These are phyloP conservation scores for Aspergillus tanneri DNA, from an alignment of 2,329 filamentous ascomycete genomes.

Conservation along the genomic window DNA sequence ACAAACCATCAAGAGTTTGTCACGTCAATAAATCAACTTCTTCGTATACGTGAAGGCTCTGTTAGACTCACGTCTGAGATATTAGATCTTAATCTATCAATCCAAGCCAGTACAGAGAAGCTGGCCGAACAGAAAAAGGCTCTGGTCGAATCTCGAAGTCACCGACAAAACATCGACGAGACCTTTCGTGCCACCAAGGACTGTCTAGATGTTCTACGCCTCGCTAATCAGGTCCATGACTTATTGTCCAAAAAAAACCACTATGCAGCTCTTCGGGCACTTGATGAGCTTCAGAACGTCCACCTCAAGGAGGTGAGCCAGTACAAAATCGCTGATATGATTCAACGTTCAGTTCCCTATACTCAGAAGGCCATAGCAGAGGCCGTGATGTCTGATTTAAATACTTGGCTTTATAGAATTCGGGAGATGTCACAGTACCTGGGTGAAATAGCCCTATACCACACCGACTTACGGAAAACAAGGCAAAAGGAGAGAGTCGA, in stretches of 20 bases:
- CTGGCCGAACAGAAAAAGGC: constrained; percentile 92
- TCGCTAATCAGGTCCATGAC: constrained; percentile 93
- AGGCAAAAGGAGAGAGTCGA: constrained; percentile 82
- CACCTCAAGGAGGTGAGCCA: constrained; percentile 92
- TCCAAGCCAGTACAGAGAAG: constrained; percentile 91
- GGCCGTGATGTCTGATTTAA: constrained; percentile 93
- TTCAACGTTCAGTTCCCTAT: constrained; percentile 90
- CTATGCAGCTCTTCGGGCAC: constrained; percentile 86
- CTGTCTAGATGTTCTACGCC: constrained; percentile 84
- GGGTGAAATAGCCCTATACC: constrained; percentile 94
- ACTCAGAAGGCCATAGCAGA: constrained; percentile 93
- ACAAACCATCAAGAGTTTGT: constrained; percentile 98
- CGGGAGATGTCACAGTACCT: constrained; percentile 94
- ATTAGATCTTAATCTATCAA: constrained; percentile 86
- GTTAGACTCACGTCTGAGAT: constrained; percentile 88
- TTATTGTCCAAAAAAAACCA: constrained; percentile 90
- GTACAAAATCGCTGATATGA: constrained; percentile 91
- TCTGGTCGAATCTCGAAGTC: constrained; percentile 84
- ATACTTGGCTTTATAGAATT: constrained; percentile 94
- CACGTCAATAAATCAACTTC: constrained; percentile 87
- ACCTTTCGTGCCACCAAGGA: constrained; percentile 84
- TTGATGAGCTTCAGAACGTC: constrained; percentile 95
- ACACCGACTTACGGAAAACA: constrained; percentile 81
- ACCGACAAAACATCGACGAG: constrained; percentile 94
- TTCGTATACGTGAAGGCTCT: constrained; percentile 85